Evolutionary conservation across 2,329 filamentous ascomycete species (phyloP).

Genomic region (Cercospora beticola): DNA sequence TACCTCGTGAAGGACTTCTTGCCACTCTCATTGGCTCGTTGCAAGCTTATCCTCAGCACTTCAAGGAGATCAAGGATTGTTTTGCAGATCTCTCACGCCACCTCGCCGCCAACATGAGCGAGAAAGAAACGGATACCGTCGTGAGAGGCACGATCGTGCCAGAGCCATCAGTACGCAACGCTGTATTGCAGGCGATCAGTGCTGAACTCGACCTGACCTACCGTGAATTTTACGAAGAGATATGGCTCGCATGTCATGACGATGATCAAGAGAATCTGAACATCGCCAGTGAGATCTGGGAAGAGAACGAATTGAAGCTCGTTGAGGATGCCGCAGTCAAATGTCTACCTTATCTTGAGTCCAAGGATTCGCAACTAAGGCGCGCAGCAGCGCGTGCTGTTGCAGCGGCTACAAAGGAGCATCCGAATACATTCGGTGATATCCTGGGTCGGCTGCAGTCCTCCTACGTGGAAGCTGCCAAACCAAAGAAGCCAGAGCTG

Average conservation of each 20-base stretch:
- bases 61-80: constrained; percentile 92
- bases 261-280: constrained; percentile 84
- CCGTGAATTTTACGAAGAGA: constrained; percentile 78
- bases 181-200: constrained; percentile 85
- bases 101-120: constrained; percentile 75
- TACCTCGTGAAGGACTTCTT: constrained; percentile 75
- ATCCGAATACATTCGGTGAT: constrained; percentile 59
- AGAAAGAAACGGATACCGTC: constrained; percentile 72
- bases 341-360: constrained; percentile 76
- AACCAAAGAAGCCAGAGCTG: constrained; percentile 76
- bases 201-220: constrained; percentile 90
- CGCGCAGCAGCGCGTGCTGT: constrained; percentile 79
- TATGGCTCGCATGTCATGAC: constrained; percentile 92
- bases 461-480: constrained; percentile 75
- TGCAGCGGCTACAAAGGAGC: constrained; percentile 67
- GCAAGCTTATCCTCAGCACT: constrained; percentile 87
- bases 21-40: constrained; percentile 73
- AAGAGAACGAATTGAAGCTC: constrained; percentile 79
- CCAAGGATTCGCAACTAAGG: constrained; percentile 76
- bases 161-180: constrained; percentile 75
- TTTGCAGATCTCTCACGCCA: constrained; percentile 82
- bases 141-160: constrained; percentile 75
- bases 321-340: constrained; percentile 59
- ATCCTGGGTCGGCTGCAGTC: constrained; percentile 66
- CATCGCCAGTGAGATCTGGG: constrained; percentile 86